phyloP scores from a whole-genome alignment of 23 red algal species.

The Agarophyton chilense region DNA sequence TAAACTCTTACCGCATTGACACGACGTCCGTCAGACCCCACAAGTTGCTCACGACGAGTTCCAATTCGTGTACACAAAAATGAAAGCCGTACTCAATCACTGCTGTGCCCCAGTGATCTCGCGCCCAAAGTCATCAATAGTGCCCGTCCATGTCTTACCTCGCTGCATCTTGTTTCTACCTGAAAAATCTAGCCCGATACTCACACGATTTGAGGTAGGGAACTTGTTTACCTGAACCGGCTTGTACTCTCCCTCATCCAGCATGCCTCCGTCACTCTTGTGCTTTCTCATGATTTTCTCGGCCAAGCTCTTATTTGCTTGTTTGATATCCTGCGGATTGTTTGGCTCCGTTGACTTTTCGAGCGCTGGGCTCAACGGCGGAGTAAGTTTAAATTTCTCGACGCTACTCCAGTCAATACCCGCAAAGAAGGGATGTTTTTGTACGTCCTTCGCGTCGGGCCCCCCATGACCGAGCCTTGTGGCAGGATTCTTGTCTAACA shows the following conservation, averaged over 20 bases:
- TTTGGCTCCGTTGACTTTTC: background rate
- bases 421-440: slow-evolving; percentile 87
- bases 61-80: background rate
- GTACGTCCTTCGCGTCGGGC: slow-evolving; percentile 74
- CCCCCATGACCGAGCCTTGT: slow-evolving; percentile 72
- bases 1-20: background rate
- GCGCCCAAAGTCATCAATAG: slow-evolving; percentile 77
- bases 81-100: background rate
- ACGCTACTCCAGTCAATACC: slow-evolving; percentile 79
- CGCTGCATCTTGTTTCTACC: slow-evolving; percentile 35
- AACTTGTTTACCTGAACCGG: slow-evolving; percentile 43
- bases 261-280: background rate
- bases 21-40: background rate
- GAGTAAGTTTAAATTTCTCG: slow-evolving; percentile 45
- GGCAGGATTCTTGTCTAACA: slow-evolving; percentile 80
- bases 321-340: slow-evolving; percentile 10
- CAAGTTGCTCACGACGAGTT: background rate
- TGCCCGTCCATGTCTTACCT: slow-evolving; percentile 85
- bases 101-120: background rate
- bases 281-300: slow-evolving; percentile 47
- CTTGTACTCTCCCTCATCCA: slow-evolving; percentile 73
- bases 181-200: slow-evolving; percentile 86
- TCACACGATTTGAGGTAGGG: slow-evolving; percentile 47
- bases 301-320: slow-evolving; percentile 50
- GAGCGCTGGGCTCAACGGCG: slow-evolving; percentile 61